Evolutionary conservation across 805 yeast genomes (phyloP), one percentile per base, ranked within the genome.

Genomic region (Myxozyma udenii): DNA sequence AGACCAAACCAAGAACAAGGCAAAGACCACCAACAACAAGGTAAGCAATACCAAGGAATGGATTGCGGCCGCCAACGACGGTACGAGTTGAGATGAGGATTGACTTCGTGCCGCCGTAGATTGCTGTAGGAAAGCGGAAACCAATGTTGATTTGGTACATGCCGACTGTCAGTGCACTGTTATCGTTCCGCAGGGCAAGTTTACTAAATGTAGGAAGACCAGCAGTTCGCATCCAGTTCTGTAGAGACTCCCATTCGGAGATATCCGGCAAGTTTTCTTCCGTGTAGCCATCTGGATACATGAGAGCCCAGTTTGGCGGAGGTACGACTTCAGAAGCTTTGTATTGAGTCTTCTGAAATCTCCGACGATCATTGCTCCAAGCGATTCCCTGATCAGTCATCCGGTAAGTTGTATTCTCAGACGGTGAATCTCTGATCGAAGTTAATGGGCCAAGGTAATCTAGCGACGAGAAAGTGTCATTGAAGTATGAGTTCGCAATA

Each of bases 191-290:
- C 41, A 84, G 77, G 38, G 89, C 90, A 33, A 89, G 70, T 66
- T 93, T 91, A 74, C 85, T 81, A 65, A 93, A 91, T 11, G 84
- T 80, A 24, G 98, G 95, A 57, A 91, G 74, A 0, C 95, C 96
- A 0, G 98, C 96, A 1, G 97, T 89, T 63, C 95, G 80, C 97
- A 91, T 91, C 98, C 98, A 91, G 68, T 89, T 91, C 73, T 89
- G 96, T 62, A 91, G 78, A 59, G 83, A 83, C 65, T 87, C 91
- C 88, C 93, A 83, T 33, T 71, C 66, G 1, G 86, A 76, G 43
- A 91, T 66, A 64, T 86, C 84, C 2, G 95, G 95, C 55, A 91
- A 62, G 67, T 87, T 88, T 4, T 79, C 79, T 30, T 78, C 82
- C n/a, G 85, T 87, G 71, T 93, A 91, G 0, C 98, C 98, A 53